Evolutionary conservation across 306 rosid genomes (phyloP).

Genomic region (Argentina anserina): DNA sequence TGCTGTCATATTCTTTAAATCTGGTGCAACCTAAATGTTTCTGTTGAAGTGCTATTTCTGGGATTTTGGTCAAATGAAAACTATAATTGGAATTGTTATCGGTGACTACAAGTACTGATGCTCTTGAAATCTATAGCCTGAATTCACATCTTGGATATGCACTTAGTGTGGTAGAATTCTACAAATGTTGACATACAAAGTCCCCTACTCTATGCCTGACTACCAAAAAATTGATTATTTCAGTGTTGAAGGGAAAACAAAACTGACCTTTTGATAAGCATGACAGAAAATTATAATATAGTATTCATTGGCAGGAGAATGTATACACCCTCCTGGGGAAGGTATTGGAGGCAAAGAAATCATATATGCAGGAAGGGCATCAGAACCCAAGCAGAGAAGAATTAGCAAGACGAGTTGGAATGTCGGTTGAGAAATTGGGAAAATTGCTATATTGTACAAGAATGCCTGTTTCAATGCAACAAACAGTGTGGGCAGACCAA

Average conservation of each 20-base stretch:
- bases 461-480: conserved; percentile 79
- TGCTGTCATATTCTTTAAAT: background rate
- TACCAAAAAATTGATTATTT: background rate
- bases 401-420: conserved; percentile 60
- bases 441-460: conserved; percentile 53
- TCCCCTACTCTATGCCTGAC: background rate
- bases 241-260: background rate
- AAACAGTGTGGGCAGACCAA: conserved; percentile 80
- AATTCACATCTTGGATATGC: background rate
- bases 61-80: conserved; percentile 15
- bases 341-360: conserved; percentile 67
- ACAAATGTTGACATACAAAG: background rate
- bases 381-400: conserved; percentile 71
- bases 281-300: conserved; percentile 11
- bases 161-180: background rate
- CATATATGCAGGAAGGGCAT: conserved; percentile 61
- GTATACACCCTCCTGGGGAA: conserved; percentile 62
- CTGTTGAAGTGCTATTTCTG: background rate
- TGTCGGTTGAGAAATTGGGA: conserved; percentile 67
- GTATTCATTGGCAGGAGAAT: conserved; percentile 58
- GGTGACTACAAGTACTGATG: background rate
- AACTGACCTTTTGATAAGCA: background rate
- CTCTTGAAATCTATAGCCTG: background rate
- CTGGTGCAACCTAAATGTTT: background rate
- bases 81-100: background rate